These are phyloP conservation scores for Annulohypoxylon bovei DNA, from an alignment of 495 filamentous ascomycete genomes.

Conservation along the genomic window DNA sequence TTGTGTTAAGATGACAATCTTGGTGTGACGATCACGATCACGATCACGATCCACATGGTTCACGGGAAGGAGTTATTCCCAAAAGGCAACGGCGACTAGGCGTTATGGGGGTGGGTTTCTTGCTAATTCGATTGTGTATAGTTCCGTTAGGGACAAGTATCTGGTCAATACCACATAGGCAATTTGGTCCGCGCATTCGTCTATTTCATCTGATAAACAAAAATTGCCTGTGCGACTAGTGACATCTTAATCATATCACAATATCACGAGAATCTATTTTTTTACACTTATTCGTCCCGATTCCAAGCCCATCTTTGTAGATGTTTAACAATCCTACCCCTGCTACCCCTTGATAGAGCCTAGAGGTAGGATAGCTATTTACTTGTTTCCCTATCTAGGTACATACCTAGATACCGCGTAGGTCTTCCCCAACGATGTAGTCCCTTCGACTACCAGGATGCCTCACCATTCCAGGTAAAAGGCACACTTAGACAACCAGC, in stretches of 20 bases:
- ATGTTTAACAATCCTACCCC: background rate
- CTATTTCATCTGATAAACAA: slow-evolving; percentile 15
- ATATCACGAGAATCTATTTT: background rate
- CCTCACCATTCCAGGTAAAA: background rate
- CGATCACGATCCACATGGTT: slow-evolving; percentile 41
- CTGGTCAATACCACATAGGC: slow-evolving; percentile 45
- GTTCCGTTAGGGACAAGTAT: slow-evolving; percentile 36
- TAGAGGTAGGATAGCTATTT: background rate
- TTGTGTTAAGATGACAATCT: slow-evolving; percentile 42
- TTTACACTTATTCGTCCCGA: background rate
- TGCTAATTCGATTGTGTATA: slow-evolving; percentile 43
- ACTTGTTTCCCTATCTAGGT: too few relatives aligned
- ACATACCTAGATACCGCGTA: background rate
- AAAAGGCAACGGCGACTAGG: slow-evolving; percentile 48
- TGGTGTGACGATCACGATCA: slow-evolving; percentile 42
- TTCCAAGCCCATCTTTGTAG: background rate
- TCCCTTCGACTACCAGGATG: background rate
- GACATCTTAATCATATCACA: background rate
- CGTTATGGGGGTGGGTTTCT: slow-evolving; percentile 44
- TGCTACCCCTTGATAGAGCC: too few relatives aligned
- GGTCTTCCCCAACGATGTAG: background rate
- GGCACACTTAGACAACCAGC: background rate
- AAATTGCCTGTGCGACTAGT: background rate
- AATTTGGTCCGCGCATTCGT: slow-evolving; percentile 18
- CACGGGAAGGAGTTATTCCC: slow-evolving; percentile 46